A percentile compares a stretch with the other conserved stretches of the same genome.
These are phyloP conservation scores for Aquilaria malaccensis DNA, from an alignment of 345 rosid species.

Conservation along the genomic window DNA sequence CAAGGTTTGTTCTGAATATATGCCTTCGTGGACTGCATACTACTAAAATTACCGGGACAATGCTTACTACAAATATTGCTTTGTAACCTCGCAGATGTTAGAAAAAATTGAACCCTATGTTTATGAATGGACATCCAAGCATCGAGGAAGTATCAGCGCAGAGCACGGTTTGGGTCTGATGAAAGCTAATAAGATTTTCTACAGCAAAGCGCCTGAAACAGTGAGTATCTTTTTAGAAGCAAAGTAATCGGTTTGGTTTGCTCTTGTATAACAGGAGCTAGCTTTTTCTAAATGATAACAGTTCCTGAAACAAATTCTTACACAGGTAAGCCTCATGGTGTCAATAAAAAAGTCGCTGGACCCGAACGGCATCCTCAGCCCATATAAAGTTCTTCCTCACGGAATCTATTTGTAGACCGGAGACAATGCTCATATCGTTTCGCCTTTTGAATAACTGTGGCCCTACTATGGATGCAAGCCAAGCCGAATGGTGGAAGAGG, in stretches of 20 bases:
- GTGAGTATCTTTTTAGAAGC: conserved; percentile 32
- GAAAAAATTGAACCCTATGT: conserved; percentile 80
- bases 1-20: conserved; percentile 29
- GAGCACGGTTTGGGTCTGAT: conserved; percentile 95
- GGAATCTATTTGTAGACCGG: conserved; percentile 18
- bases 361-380: conserved; percentile 78
- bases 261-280: not conserved
- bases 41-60: no score
- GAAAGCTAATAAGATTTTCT: conserved; percentile 79
- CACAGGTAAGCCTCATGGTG: conserved; percentile 70
- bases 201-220: conserved; percentile 72
- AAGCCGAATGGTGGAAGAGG: no score
- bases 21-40: not conserved
- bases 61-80: not conserved
- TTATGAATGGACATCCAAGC: conserved; percentile 89
- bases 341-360: conserved; percentile 74
- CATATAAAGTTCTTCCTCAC: conserved; percentile 79
- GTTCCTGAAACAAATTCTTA: conserved; percentile 12
- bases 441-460: no score
- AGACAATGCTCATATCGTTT: conserved; percentile 2
- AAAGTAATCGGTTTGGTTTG: not conserved
- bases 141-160: conserved; percentile 91
- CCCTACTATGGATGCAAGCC: not conserved
- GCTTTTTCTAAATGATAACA: not conserved
- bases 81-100: conserved; percentile 45